These are phyloP conservation scores for Torulaspora maleeae DNA, from an alignment of 805 yeast species.

Conservation along the genomic window DNA sequence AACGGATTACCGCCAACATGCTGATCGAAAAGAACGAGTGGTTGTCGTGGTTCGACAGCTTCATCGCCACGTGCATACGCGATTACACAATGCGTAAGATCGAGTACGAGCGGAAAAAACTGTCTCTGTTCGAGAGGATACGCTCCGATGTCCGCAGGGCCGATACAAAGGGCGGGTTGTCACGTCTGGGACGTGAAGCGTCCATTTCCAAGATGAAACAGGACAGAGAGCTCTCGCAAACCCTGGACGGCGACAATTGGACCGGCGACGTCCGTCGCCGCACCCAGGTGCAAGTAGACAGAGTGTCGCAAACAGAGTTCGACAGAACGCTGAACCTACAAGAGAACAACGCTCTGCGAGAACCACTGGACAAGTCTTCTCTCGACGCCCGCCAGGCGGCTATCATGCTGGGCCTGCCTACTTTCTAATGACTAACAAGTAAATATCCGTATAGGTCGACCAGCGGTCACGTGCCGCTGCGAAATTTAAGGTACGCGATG, in stretches of 20 bases:
- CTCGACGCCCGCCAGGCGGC: conserved; percentile 87
- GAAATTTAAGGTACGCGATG: conserved; percentile 10
- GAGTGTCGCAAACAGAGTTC: conserved; percentile 27
- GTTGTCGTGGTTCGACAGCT: conserved; percentile 51
- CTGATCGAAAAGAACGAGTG: conserved; percentile 56
- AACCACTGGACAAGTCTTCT: conserved; percentile 10
- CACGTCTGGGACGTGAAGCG: conserved; percentile 57
- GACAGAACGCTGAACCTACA: conserved; percentile 20
- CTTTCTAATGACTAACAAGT: conserved; percentile 41
- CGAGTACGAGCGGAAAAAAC: conserved; percentile 78
- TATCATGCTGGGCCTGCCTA: conserved; percentile 66
- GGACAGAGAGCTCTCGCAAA: conserved; percentile 39
- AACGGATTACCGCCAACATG: conserved; percentile 83
- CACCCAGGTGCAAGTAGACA: conserved; percentile 13
- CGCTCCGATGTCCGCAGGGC: conserved; percentile 69
- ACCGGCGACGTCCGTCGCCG: conserved; percentile 46
- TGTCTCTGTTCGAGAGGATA: conserved; percentile 66
- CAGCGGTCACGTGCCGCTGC: neutral
- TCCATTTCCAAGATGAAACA: conserved; percentile 9
- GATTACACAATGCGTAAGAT: conserved; percentile 64
- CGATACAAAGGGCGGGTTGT: conserved; percentile 73
- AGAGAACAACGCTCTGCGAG: conserved; percentile 25
- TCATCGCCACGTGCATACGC: conserved; percentile 51
- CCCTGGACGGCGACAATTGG: conserved; percentile 53
- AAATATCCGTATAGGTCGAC: neutral